Percentiles rank a stretch among this genome's conserved stretches.
Conservation (phyloP, 805 yeast genomes). For the Ogataea thermomethanolica region DNA sequence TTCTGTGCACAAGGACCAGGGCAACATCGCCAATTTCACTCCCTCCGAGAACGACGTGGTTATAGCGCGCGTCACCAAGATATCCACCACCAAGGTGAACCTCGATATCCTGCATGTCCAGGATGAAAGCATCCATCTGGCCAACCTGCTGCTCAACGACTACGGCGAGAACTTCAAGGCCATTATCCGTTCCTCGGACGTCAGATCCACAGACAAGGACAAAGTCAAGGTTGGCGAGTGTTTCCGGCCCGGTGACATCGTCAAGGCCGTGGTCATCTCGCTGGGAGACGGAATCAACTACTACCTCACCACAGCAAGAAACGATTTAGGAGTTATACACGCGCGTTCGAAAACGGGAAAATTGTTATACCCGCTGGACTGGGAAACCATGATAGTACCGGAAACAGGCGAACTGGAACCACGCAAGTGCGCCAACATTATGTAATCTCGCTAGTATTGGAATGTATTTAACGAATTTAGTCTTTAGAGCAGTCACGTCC, state of each 20-base stretch:
- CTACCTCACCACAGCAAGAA: constrained; percentile 82
- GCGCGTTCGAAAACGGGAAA: constrained; percentile 73
- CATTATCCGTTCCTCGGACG: constrained; percentile 79
- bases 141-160: constrained; percentile 41
- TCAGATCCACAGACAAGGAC: constrained; percentile 88
- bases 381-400: constrained; percentile 91
- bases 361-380: constrained; percentile 83
- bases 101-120: constrained; percentile 61
- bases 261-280: constrained; percentile 77
- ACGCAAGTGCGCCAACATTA: constrained; percentile 80
- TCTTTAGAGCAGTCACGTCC: constrained; percentile 93
- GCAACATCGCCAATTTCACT: constrained; percentile 39
- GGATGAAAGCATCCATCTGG: constrained; percentile 6
- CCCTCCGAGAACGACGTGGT: constrained; percentile 88
- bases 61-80: constrained; percentile 65
- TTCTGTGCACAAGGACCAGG: constrained; percentile 11
- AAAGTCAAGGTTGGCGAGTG: constrained; percentile 73
- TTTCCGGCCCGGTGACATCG: constrained; percentile 89
- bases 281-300: constrained; percentile 93
- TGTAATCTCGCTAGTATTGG: constrained; percentile 5
- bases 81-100: constrained; percentile 65
- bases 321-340: constrained; percentile 91
- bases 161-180: constrained; percentile 89
- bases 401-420: constrained; percentile 68
- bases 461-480: constrained; percentile 25